Conservation (phyloP, 495 filamentous ascomycete genomes). For the Aspergillus incahuasiensis region DNA sequence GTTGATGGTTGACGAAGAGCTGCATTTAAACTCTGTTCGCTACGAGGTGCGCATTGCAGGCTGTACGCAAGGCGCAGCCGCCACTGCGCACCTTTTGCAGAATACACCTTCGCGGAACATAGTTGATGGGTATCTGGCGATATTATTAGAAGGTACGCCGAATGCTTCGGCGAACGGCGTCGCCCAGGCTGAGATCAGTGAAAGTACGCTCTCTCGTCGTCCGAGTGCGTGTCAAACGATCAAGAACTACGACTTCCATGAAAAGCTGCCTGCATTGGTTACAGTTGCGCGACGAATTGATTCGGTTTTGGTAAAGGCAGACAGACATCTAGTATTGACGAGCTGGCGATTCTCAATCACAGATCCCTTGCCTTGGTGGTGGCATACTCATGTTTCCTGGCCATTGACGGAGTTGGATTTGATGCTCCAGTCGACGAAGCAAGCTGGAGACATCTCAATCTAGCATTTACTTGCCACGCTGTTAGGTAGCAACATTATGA, state of each 20-base stretch:
- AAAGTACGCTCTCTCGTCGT: neutral
- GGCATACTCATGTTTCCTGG: constrained; percentile 38
- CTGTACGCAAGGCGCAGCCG: constrained; percentile 32
- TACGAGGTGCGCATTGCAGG: constrained; percentile 36
- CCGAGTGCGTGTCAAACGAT: constrained; percentile 10
- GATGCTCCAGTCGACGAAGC: constrained; percentile 19
- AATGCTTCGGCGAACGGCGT: neutral
- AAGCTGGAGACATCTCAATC: neutral
- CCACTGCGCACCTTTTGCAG: constrained; percentile 25
- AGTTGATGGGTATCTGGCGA: constrained; percentile 32
- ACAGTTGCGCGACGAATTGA: constrained; percentile 14
- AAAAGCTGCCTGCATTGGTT: constrained; percentile 6
- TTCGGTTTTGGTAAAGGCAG: constrained; percentile 5
- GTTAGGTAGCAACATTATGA: neutral
- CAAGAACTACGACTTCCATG: constrained; percentile 2
- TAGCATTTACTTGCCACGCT: neutral
- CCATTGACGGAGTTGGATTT: constrained; percentile 31
- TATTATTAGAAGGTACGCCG: constrained; percentile 17
- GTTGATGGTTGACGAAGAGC: constrained; percentile 55
- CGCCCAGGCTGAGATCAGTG: neutral
- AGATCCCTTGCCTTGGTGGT: constrained; percentile 47
- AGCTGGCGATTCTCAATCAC: constrained; percentile 28
- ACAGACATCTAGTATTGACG: constrained; percentile 25
- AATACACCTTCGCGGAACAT: constrained; percentile 18
- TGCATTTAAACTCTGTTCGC: constrained; percentile 32